Conservation (phyloP, 768 basidiomycete genomes). For the Heimioporus sp. region DNA sequence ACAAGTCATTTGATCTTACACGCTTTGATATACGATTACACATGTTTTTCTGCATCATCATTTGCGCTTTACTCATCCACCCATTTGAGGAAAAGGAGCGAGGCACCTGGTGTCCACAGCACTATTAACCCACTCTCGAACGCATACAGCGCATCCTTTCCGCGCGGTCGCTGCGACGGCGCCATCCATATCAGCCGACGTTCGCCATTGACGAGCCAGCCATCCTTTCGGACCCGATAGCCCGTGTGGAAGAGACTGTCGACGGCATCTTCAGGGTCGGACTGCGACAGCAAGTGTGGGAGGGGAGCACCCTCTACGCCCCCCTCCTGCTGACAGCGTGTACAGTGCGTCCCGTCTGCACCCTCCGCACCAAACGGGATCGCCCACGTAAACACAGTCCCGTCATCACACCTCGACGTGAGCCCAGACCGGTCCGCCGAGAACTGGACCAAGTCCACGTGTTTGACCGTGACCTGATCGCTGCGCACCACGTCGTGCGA, state of each 20-base stretch:
- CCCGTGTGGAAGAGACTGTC: constrained; percentile 6
- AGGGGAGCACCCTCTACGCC: not conserved
- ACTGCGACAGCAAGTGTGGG: not conserved
- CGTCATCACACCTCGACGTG: constrained; percentile 13
- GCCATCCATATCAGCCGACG: constrained; percentile 7
- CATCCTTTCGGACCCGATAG: constrained; percentile 11
- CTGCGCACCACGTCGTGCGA: constrained; percentile 4
- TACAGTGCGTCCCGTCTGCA: no score
- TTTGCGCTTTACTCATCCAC: not conserved
- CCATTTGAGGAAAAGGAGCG: constrained; percentile 1
- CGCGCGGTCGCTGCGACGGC: not conserved
- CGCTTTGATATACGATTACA: no score
- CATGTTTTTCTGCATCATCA: no score
- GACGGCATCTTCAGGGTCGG: constrained; percentile 6
- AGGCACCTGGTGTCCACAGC: not conserved
- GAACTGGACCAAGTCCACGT: constrained; percentile 10
- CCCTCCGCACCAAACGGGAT: not conserved
- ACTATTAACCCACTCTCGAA: not conserved
- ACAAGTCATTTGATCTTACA: not conserved
- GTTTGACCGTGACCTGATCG: constrained; percentile 4
- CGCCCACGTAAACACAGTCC: constrained; percentile 5
- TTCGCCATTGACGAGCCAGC: constrained; percentile 19
- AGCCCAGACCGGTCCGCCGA: constrained; percentile 6
- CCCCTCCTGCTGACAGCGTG: not conserved
- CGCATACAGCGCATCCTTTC: not conserved